Conservation (phyloP, 345 rosid genomes). For the Moricandia arvensis region DNA sequence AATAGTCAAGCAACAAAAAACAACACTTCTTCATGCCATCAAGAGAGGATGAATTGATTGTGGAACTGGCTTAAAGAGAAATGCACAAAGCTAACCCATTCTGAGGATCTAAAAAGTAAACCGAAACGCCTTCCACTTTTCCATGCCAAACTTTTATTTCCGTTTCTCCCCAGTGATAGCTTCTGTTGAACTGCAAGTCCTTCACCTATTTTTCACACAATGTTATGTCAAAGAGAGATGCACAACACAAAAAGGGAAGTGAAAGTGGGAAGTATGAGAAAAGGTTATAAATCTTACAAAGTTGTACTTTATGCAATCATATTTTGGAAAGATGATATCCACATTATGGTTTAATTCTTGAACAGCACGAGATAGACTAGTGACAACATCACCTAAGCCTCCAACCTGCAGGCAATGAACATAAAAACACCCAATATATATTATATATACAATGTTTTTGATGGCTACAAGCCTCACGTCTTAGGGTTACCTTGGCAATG, state of each 20-base stretch:
- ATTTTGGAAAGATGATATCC: constrained; percentile 83
- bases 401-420: constrained; percentile 66
- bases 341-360: constrained; percentile 90
- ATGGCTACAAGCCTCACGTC: background rate
- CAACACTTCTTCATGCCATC: constrained; percentile 19
- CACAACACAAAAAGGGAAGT: background rate
- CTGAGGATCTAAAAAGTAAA: constrained; percentile 86
- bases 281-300: constrained; percentile 53
- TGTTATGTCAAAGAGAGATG: constrained; percentile 6
- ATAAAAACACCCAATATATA: too few relatives aligned
- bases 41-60: background rate
- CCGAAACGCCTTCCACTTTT: constrained; percentile 88
- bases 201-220: constrained; percentile 52
- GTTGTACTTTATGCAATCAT: constrained; percentile 71
- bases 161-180: constrained; percentile 80
- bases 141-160: constrained; percentile 93
- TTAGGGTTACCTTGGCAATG: constrained; percentile 69
- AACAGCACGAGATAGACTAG: constrained; percentile 96
- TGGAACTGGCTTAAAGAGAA: background rate
- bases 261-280: constrained; percentile 1
- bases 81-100: constrained; percentile 58
- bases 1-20: constrained; percentile 18
- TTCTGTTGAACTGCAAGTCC: constrained; percentile 58
- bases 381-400: constrained; percentile 95
- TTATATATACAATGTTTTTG: background rate